Evolutionary conservation across 2,329 filamentous ascomycete species (phyloP), one percentile per base, ranked within the genome.

Genomic region (Curvularia eragrostidis): DNA sequence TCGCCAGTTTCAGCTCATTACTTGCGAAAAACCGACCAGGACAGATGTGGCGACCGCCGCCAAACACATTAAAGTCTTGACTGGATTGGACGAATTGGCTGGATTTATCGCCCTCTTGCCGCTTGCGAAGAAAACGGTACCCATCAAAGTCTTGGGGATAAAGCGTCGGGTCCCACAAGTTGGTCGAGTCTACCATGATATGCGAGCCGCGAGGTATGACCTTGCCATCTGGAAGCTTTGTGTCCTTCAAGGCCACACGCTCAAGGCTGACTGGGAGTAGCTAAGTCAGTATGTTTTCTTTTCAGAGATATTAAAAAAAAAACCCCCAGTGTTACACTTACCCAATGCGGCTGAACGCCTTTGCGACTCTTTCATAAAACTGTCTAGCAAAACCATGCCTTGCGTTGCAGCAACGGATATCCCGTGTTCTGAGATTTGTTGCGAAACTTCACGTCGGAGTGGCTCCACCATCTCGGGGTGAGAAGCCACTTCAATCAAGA

Each of bases 311-410:
- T n/a, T n/a, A n/a, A n/a, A n/a, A n/a, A n/a, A n/a, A n/a, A 26
- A 26, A 26, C 24, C 24, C 7, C 24, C 12, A 13, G 21, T 2
- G 12, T 3, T 6, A 9, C 8, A 30, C 13, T n/a, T 46, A 32
- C 43, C 43, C 5, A 19, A 12, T 12, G n/a, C 21, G 23, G 52
- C 34, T 3, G 32, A 30, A 2, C 19, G 15, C 18, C 43, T 38
- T 15, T 54, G 43, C 1, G 43, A 48, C 19, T 54, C 52, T 19
- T 54, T 54, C 42, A 54, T 7, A 2, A 48, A 34, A 24, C 52
- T 54, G 3, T 48, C 52, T 18, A 48, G 18, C 19, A 54, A n/a
- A 13, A 41, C 43, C 52, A 54, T 54, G 19, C 19, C n/a, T 30
- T 47, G 28, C 1, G 43, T 48, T 23, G 52, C 52, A n/a, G 52